phyloP scores from a whole-genome alignment of 148 eudicot species.

The Rhododendron ferrugineum region DNA sequence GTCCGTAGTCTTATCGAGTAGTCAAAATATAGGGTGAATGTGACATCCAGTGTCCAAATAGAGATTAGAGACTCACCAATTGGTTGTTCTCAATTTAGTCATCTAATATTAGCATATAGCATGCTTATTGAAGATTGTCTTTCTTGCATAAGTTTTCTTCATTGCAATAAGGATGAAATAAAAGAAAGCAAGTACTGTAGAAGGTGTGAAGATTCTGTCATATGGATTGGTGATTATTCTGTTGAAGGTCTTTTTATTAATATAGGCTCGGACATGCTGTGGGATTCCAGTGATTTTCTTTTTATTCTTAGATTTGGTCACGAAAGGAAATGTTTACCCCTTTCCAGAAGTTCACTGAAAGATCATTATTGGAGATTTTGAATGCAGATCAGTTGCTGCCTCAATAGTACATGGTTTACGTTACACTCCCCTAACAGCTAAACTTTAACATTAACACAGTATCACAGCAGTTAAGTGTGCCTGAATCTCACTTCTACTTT shows the following conservation, averaged over 20 bases:
- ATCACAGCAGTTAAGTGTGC: not conserved
- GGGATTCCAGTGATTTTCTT: not conserved
- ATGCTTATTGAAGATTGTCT: not conserved
- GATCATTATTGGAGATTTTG: not conserved
- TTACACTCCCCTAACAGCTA: not conserved
- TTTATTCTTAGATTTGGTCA: not conserved
- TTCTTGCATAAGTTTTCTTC: not conserved
- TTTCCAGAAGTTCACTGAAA: not conserved
- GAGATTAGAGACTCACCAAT: not conserved
- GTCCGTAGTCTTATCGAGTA: not conserved
- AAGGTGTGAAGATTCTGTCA: not conserved
- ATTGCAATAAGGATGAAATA: not conserved
- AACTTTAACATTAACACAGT: not conserved
- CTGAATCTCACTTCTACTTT: not conserved
- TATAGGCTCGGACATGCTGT: not conserved
- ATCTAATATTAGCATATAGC: not conserved
- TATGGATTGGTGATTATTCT: not conserved
- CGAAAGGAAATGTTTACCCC: not conserved
- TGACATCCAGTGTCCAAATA: not conserved
- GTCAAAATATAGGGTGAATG: not conserved
- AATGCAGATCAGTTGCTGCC: not conserved
- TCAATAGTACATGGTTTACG: not conserved
- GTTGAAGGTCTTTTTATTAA: not conserved
- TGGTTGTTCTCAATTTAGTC: slow-evolving; percentile 8
- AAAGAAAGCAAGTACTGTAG: not conserved